Base-by-base conservation (phyloP, 2,329 filamentous ascomycete species). In the Biscogniauxia marginata region DNA sequence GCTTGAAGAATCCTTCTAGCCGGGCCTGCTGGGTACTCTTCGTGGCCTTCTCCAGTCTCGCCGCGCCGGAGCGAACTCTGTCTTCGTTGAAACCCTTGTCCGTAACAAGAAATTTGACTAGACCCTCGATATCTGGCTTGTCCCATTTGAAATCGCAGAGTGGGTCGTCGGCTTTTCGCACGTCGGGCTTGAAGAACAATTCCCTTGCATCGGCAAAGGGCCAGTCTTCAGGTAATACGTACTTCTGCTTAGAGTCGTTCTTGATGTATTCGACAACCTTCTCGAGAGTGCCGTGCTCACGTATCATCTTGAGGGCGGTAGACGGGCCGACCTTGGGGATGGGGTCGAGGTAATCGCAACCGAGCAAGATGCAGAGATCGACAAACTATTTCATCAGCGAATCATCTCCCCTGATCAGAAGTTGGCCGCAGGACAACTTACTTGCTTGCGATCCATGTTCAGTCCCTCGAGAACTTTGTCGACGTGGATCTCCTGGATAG, bases 91-190 rank as follows among this genome's bases (percentile, higher is more conserved):
- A 99, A 0, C 93, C 95, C 77, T 99, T 99, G 70, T 98, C 95
- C 5, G 85, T 85, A 3, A 96, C 95, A 2, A 99, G 79, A 74
- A 91, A 99, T 66, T 95, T 84, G 61, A 99, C 84, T 0, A 99
- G 83, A 0, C 91, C 93, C 2, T 97, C 92, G 1, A 95, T 80
- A 67, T 99, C 93, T 3, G 95, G 95, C 57, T 87, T 88, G 46
- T 97, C 92, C 95, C 96, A 99, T 75, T 96, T 97, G 80, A 98
- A 96, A 71, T 99, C 92, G 74, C 93, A 98, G 11, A 91, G 86
- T 0, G 90, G 85, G 67, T 96, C 84, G 64, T 96, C 90, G 21
- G 93, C 92, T 46, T 83, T 73, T 34, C 89, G 87, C 22, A 99
- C 93, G 65, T 98, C 92, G 0, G 95, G 95, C 65, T 93, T 82